These are phyloP conservation scores for Datura wrightii DNA, from an alignment of 257 asterid genomes.

Conservation along the genomic window DNA sequence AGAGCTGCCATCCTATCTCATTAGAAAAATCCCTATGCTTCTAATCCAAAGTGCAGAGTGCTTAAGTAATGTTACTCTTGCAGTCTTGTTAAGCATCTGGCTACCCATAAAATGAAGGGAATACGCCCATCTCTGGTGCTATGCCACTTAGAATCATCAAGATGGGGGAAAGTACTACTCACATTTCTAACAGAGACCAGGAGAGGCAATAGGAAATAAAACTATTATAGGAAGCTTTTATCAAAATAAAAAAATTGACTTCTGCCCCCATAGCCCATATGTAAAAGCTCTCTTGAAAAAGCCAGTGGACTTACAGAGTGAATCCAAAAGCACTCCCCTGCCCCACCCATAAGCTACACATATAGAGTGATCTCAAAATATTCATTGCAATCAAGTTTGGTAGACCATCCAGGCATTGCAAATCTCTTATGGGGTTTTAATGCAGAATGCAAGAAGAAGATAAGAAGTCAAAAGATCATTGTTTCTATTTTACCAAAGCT, in stretches of 20 bases:
- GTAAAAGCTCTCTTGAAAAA: neutral
- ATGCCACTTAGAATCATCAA: neutral
- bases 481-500: neutral
- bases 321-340: neutral
- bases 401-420: neutral
- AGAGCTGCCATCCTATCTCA: neutral
- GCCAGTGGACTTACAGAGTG: neutral
- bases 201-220: neutral
- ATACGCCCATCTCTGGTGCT: neutral
- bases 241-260: neutral
- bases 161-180: neutral
- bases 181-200: neutral
- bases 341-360: slow-evolving; percentile 8
- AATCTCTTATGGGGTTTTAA: neutral
- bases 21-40: neutral
- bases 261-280: neutral
- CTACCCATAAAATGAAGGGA: neutral
- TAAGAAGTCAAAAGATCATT: neutral
- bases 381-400: neutral
- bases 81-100: neutral
- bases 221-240: neutral
- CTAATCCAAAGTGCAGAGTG: neutral
- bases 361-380: neutral
- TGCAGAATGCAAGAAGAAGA: slow-evolving; percentile 13
- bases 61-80: slow-evolving; percentile 13